Percentiles rank a stretch among this genome's conserved stretches.
phyloP scores from a whole-genome alignment of 371 early-diverging fungal genomes.

The Actinomortierella wolfii region DNA sequence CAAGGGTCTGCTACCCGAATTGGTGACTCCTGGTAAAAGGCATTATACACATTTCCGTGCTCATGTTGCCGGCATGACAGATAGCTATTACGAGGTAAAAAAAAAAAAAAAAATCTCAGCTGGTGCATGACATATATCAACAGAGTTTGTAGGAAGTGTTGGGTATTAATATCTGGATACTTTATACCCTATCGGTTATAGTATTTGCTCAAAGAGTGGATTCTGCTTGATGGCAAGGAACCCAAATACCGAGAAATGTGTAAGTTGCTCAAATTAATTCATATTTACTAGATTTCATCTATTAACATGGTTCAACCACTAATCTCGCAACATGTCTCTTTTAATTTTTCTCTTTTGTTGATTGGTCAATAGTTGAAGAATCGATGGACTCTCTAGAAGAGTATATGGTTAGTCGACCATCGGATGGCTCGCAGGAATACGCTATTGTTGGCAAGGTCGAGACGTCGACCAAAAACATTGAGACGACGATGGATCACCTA shows the following conservation, averaged over 20 bases:
- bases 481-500: conserved; percentile 61
- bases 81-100: conserved; percentile 56
- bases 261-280: conserved; percentile 43
- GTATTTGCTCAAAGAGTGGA: conserved; percentile 77
- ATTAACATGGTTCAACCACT: too few relatives aligned
- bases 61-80: conserved; percentile 58
- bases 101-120: conserved; percentile 1
- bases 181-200: conserved; percentile 21
- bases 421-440: conserved; percentile 46
- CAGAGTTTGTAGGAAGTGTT: too few relatives aligned
- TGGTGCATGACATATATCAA: not conserved
- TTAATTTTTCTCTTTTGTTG: not conserved
- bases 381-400: conserved; percentile 54
- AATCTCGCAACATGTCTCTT: not conserved
- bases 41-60: conserved; percentile 45
- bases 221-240: conserved; percentile 56
- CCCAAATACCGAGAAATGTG: conserved; percentile 58
- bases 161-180: not conserved
- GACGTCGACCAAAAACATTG: conserved; percentile 25
- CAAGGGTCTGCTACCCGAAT: conserved; percentile 60
- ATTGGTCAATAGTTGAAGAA: conserved; percentile 45
- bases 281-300: too few relatives aligned
- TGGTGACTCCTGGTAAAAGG: conserved; percentile 27
- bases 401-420: conserved; percentile 55
- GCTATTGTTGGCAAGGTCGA: conserved; percentile 51